Evolutionary conservation across 257 asterid genomes (phyloP), one percentile per base, ranked within the genome.

Genomic region (Eucommia ulmoides): DNA sequence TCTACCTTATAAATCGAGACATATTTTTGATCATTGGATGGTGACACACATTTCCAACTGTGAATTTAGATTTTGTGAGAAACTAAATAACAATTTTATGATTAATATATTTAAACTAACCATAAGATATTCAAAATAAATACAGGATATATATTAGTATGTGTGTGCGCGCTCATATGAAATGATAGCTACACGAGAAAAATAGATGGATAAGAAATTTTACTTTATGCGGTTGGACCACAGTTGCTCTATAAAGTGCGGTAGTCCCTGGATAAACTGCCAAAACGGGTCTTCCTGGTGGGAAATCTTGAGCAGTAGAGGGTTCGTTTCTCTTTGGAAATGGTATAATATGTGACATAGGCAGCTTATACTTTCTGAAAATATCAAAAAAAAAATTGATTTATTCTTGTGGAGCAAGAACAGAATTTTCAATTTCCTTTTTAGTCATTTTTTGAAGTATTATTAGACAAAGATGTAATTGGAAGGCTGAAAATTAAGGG

Each of bases 211-310:
- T n/a, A n/a, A n/a, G n/a, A n/a, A n/a, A n/a, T 8, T 35, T 33
- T 75, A 91, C 99, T 95, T 91, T 91, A 38, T 93, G 95, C 53
- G 83, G 52, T 67, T 66, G 93, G 66, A 74, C 89, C 20, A 91
- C 99, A 4, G 99, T 91, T 19, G 97, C 99, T 76, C 86, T 91
- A 56, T 86, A 91, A 24, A 91, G 78, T 8, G 99, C 92, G 1
- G 95, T 86, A 64, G 99, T 91, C 63, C 82, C 91, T 19, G 99
- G 99, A 69, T 91, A 86, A 63, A 91, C 94, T 12, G 99, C 99
- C 71, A 86, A 68, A 51, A 91, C 99, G 46, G 83, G 86, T 65
- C 65, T 79, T 29, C 99, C 99, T n/a, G 74, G 84, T 49, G 79
- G 81, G 44, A 86, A 86, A 52, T 91, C 95, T 45, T 74, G 84